Base-by-base conservation (phyloP, 768 basidiomycete genomes). In the Agrocybe pediades region DNA sequence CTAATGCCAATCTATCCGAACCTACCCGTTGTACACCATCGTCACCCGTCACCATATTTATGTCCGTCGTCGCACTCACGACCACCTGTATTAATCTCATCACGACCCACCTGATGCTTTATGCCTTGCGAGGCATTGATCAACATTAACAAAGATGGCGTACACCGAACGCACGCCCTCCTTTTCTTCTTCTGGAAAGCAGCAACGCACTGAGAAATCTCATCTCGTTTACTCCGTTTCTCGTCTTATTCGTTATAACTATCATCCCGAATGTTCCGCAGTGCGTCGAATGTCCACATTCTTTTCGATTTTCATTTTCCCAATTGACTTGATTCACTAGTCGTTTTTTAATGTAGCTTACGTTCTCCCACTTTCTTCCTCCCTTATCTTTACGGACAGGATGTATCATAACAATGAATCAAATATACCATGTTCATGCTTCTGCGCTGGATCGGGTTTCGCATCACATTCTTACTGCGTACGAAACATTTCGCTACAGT, bases 61-160 rank as follows among this genome's bases (percentile, higher is more conserved):
- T 59, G 11, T 41, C 51, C 56, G 55, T 57, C 51, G 55, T 40
- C 51, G 52, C 61, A 46, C 42, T 49, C 51, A 54, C 24, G 40
- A n/a, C 46, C 55, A 53, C 51, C 58, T 58, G 59, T 55, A 54
- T 62, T 56, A 57, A 58, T 58, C 46, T 55, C 55, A 57, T 53
- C 33, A 55, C 39, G 54, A 51, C 48, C 51, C 51, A 53, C 53
- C 61, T 62, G 55, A 55, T 53, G 49, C 52, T 52, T 41, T 48
- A 30, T 53, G 51, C 41, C 45, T 42, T 36, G n/a, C n/a, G n/a
- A n/a, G 23, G 27, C 51, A 20, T 52, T 17, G 17, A 56, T 58
- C 44, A 25, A 60, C 50, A 54, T 51, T n/a, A 36, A 36, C n/a
- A 36, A 15, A 36, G 33, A 36, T 36, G 33, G 11, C 33, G 33